Conservation (phyloP, 768 basidiomycete species). For the Floccularia luteovirens region DNA sequence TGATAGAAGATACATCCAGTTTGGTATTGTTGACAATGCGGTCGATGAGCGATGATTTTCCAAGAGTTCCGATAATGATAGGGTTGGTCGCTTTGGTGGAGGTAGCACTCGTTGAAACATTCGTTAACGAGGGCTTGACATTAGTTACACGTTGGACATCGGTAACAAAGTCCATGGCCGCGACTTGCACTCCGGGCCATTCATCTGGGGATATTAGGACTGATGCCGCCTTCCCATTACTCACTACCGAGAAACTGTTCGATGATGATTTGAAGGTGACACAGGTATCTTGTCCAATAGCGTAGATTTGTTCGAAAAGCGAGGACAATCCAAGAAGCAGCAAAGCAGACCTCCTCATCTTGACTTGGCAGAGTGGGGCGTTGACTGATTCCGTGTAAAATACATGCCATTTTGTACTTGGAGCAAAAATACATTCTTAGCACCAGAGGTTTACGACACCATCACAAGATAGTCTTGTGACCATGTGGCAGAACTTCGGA, state of each 20-base stretch:
- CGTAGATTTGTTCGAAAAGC: constrained; percentile 19
- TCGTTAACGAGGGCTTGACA: constrained; percentile 38
- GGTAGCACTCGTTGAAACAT: constrained; percentile 26
- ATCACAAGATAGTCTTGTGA: too few relatives aligned
- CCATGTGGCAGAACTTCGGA: too few relatives aligned
- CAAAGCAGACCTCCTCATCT: too few relatives aligned
- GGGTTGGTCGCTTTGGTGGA: constrained; percentile 24
- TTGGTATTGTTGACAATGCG: constrained; percentile 42
- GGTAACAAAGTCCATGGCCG: constrained; percentile 48
- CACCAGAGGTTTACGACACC: too few relatives aligned
- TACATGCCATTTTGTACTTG: too few relatives aligned
- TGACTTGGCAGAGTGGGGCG: too few relatives aligned
- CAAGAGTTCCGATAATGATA: constrained; percentile 62
- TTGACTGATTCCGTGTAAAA: too few relatives aligned
- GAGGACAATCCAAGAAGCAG: not conserved
- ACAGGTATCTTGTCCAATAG: constrained; percentile 42
- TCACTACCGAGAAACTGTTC: constrained; percentile 35
- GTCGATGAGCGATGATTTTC: constrained; percentile 45
- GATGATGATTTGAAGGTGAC: constrained; percentile 32
- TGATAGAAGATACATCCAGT: constrained; percentile 47
- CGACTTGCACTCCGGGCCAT: constrained; percentile 57
- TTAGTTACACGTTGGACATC: constrained; percentile 60
- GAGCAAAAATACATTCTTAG: too few relatives aligned
- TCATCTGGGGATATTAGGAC: constrained; percentile 47
- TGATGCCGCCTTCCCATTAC: constrained; percentile 35